Base-by-base conservation (phyloP, 176 grass and related monocot species). In the Oryza punctata region DNA sequence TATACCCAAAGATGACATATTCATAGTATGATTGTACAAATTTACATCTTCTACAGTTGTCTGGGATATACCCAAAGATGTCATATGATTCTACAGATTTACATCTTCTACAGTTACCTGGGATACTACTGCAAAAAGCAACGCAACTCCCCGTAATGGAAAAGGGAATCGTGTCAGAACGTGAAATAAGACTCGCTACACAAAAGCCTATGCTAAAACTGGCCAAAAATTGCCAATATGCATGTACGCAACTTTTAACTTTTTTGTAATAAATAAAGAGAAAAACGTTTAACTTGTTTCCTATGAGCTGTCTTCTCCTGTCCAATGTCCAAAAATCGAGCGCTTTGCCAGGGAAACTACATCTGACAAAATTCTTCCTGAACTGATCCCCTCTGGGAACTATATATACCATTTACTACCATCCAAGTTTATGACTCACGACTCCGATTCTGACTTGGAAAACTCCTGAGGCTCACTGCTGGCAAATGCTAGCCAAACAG, bases 391-490 rank as follows among this genome's bases (percentile, higher is more conserved):
- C 54, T 73, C 26, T 38, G 7, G 65, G 26, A 7, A 32, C 23
- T n/a, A 2, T 6, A n/a, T 21, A 15, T 75, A 74, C 69, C 3
- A 16, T 24, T 35, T 81, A 44, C 12, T 32, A 8, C 18, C 65
- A 46, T 38, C 69, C 70, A 6, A n/a, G 19, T 75, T 49, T 40
- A 75, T 0, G 45, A 52, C 72, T 79, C 60, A 76, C 0, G 69
- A 50, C 67, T 79, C 60, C 1, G 41, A 61, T 38, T 57, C 75
- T 68, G 75, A 85, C 43, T 90, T 45, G 19, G 81, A 81, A 72
- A 99, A 96, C 32, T 82, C 82, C 82, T 99, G 93, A 28, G 96
- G 96, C 41, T 94, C 72, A 78, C 93, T 99, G 81, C 91, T 99
- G 68, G 89, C 88, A 67, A 96, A 96, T 87, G 88, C 76, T 64